These are phyloP conservation scores for Tulasnella sp. DNA, from an alignment of 768 basidiomycete genomes.

Conservation along the genomic window DNA sequence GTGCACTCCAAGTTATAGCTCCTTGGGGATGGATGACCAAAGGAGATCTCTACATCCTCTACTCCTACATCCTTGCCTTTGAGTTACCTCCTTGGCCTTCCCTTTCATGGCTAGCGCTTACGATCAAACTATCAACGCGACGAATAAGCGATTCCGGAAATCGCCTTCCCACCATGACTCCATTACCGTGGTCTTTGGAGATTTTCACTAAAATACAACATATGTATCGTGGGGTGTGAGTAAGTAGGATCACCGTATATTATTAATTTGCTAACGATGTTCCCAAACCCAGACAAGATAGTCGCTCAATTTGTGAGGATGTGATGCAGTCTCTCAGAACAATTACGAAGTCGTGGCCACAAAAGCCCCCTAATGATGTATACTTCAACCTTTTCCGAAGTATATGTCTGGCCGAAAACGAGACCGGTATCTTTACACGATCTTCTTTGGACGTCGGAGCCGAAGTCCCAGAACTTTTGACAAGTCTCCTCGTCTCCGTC, in stretches of 20 bases:
- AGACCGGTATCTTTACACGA: neutral
- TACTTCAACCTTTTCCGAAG: neutral
- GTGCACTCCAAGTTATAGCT: neutral
- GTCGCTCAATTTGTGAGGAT: neutral
- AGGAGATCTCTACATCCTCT: neutral
- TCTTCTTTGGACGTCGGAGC: neutral
- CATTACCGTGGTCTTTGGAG: neutral
- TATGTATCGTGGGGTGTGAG: neutral
- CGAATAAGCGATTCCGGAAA: neutral
- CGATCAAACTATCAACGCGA: neutral
- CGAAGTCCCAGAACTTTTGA: neutral
- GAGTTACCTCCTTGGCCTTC: neutral
- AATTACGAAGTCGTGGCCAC: neutral
- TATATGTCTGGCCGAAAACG: neutral
- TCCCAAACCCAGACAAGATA: neutral
- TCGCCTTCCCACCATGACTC: neutral
- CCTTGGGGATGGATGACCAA: constrained; percentile 5
- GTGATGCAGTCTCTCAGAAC: neutral
- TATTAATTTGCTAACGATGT: neutral
- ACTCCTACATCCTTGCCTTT: constrained; percentile 4
- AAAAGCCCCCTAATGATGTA: neutral
- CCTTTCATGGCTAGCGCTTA: neutral
- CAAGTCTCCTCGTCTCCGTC: neutral
- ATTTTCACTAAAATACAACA: neutral
- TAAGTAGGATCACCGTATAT: too few relatives aligned